Evolutionary conservation across 1,284 basidiomycete species (phyloP), one percentile per base, ranked within the genome.

Genomic region (Pisolithus thermaeus): DNA sequence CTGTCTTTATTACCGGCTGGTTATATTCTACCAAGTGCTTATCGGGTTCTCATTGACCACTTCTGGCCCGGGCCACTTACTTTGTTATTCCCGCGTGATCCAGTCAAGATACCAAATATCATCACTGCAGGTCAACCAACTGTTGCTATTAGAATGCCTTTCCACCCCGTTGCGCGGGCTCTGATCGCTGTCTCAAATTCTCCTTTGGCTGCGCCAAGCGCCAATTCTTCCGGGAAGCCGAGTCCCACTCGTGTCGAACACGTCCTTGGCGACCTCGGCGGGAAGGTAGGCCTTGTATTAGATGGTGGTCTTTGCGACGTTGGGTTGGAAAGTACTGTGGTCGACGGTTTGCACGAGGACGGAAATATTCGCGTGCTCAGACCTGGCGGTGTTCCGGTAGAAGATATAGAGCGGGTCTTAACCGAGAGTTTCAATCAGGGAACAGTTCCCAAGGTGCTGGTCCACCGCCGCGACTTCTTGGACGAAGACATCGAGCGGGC

Each of bases 61-160:
- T 97, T 97, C 68, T 99, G 97, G 97, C 97, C 97, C 0, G 97
- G 97, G 2, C 81, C 96, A 0, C 73, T 99, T 50, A 97, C 95
- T 0, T 75, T 99, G 25, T 78, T 99, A 36, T 97, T 99, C 66
- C 95, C 95, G 2, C 78, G 82, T 44, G 73, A 84, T 54, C 61
- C 78, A 2, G 57, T 71, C 36, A 67, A 77, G 45, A 73, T 91
- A 45, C 87, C 88, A 4, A 52, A 68, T 12, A 78, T 85, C 51
- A 80, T 90, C 57, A 94, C 91, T 2, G 92, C 92, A 35, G 77
- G 77, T 14, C 89, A 91, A 49, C 73, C 82, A 0, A 94, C 93
- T 0, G 90, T 98, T 27, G 97, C 91, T 1, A 80, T 99, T 52
- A 81, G 97, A 41, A 95, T 99, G 86, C 97, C 97, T 0, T 84